phyloP scores from a whole-genome alignment of 306 rosid species.

The Quercus cerris region DNA sequence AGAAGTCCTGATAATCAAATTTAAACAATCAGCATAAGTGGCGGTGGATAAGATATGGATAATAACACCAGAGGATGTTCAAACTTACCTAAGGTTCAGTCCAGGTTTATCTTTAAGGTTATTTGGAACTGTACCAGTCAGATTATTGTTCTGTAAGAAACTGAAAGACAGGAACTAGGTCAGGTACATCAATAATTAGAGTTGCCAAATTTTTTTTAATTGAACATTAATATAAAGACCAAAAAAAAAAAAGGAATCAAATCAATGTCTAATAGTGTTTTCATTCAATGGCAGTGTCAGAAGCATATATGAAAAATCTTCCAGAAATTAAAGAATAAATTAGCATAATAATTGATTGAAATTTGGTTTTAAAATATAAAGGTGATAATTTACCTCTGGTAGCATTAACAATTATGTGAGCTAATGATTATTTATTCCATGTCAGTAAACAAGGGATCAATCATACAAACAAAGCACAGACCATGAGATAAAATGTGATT shows the following conservation, averaged over 20 bases:
- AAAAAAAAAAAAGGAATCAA: neutral
- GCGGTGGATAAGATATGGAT: neutral
- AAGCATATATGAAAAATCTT: neutral
- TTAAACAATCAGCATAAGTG: slow-evolving; percentile 27
- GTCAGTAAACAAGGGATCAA: neutral
- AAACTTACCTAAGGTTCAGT: slow-evolving; percentile 52
- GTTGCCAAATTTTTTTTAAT: neutral
- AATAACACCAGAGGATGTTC: slow-evolving; percentile 1
- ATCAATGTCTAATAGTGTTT: neutral
- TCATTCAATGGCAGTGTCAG: neutral
- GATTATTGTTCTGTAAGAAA: slow-evolving; percentile 78
- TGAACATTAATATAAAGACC: slow-evolving; percentile 10
- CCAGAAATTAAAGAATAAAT: neutral
- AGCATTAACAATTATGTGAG: neutral
- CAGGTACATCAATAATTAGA: slow-evolving; percentile 1
- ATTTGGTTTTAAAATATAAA: neutral
- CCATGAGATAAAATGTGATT: neutral
- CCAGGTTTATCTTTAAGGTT: slow-evolving; percentile 61
- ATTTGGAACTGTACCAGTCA: slow-evolving; percentile 78
- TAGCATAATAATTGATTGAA: neutral
- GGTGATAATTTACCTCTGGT: slow-evolving; percentile 6
- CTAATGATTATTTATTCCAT: neutral
- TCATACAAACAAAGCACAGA: neutral
- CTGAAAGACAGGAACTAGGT: slow-evolving; percentile 43
- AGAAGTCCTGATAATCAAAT: slow-evolving; percentile 47